These are phyloP conservation scores for Voacanga thouarsii DNA, from an alignment of 257 asterid species.

Conservation along the genomic window DNA sequence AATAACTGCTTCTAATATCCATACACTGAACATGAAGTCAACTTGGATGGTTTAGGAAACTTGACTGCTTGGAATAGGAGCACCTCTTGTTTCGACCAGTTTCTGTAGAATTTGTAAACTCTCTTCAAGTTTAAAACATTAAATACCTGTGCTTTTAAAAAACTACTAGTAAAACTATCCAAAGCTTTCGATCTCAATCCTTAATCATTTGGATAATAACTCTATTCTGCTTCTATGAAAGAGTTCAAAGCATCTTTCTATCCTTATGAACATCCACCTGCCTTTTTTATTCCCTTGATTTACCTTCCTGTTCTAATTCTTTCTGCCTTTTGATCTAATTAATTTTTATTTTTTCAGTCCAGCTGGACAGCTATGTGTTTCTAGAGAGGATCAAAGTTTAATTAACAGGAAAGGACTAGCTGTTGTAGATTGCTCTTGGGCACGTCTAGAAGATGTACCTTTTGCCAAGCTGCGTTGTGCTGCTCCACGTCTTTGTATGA, in stretches of 20 bases:
- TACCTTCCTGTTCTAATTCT: not conserved
- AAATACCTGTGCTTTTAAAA: not conserved
- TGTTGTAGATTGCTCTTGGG: slow-evolving; percentile 99
- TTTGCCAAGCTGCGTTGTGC: slow-evolving; percentile 89
- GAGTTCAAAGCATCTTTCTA: not conserved
- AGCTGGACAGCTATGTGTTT: slow-evolving; percentile 83
- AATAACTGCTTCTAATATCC: not conserved
- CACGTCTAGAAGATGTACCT: slow-evolving; percentile 92
- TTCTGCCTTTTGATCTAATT: not conserved
- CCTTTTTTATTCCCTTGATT: not conserved
- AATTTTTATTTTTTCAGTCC: slow-evolving; percentile 53
- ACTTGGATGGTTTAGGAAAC: not conserved
- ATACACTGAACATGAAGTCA: not conserved
- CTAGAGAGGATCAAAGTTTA: slow-evolving; percentile 74
- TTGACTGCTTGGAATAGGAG: not conserved
- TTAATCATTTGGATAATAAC: not conserved
- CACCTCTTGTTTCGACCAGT: not conserved
- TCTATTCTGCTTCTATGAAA: not conserved
- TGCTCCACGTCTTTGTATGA: slow-evolving; percentile 94
- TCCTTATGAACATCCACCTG: not conserved
- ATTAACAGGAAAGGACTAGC: slow-evolving; percentile 79
- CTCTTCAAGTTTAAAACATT: not conserved
- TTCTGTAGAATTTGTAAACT: not conserved
- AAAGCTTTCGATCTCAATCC: not conserved
- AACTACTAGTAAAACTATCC: not conserved